These are phyloP conservation scores for Tilletia setariae DNA, from an alignment of 1,284 basidiomycete genomes.

Conservation along the genomic window DNA sequence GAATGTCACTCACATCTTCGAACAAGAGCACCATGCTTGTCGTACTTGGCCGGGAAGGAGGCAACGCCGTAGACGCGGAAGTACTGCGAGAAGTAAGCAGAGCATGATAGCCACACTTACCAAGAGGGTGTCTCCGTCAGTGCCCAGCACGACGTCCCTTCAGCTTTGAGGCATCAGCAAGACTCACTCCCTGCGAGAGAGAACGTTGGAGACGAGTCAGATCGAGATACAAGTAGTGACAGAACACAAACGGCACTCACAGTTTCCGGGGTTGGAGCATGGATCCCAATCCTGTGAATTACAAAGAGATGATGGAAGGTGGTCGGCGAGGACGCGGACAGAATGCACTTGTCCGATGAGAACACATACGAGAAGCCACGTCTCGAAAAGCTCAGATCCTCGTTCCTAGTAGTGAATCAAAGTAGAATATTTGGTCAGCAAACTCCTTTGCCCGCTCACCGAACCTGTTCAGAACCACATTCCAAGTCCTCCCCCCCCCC, in stretches of 20 bases:
- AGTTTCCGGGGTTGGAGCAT: slow-evolving; percentile 57
- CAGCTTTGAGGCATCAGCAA: not conserved
- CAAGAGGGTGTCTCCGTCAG: not conserved
- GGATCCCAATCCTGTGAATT: slow-evolving; percentile 56
- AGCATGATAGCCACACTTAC: slow-evolving; percentile 59
- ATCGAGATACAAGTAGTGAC: not conserved
- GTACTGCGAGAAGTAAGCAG: slow-evolving; percentile 57
- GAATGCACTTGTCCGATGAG: not conserved
- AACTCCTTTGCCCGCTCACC: too few species aligned
- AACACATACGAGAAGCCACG: slow-evolving; percentile 31
- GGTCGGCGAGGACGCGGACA: not conserved
- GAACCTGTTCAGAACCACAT: too few species aligned
- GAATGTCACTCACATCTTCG: slow-evolving; percentile 48
- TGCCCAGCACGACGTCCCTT: not conserved
- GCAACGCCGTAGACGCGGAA: slow-evolving; percentile 57
- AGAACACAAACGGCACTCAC: slow-evolving; percentile 27
- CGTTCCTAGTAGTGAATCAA: too few species aligned
- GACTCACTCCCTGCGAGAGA: slow-evolving; percentile 2
- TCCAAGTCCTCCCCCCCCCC: too few species aligned
- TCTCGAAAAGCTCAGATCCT: slow-evolving; percentile 61
- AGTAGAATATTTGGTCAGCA: too few species aligned
- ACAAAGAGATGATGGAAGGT: slow-evolving; percentile 19
- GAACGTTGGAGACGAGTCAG: not conserved
- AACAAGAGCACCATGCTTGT: slow-evolving; percentile 57
- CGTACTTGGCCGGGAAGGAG: slow-evolving; percentile 58